Conservation (phyloP, 2,329 filamentous ascomycete species). For the Lomentospora prolificans region DNA sequence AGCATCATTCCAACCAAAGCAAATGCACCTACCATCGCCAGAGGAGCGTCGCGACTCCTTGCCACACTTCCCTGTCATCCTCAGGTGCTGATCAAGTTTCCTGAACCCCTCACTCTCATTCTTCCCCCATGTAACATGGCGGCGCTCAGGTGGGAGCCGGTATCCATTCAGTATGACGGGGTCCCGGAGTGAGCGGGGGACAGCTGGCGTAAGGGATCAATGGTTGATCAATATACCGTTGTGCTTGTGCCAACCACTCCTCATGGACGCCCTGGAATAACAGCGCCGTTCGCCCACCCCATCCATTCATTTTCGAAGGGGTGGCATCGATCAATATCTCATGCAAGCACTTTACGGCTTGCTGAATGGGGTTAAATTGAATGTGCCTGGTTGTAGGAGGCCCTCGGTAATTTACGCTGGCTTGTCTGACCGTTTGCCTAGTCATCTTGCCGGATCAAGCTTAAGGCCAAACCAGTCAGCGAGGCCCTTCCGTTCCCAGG, state of each 20-base stretch:
- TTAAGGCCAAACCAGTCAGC: too few relatives aligned
- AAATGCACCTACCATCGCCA: background rate
- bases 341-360: conserved; percentile 2
- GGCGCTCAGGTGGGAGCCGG: background rate
- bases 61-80: background rate
- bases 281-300: too few relatives aligned
- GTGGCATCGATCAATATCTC: background rate
- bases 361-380: conserved; percentile 2
- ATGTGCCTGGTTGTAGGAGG: background rate
- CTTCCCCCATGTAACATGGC: background rate
- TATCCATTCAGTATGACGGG: background rate
- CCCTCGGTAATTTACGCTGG: too few relatives aligned
- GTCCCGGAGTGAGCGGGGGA: too few relatives aligned
- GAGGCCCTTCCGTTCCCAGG: too few relatives aligned
- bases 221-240: too few relatives aligned
- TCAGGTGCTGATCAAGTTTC: background rate
- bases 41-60: background rate
- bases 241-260: too few relatives aligned
- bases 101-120: background rate
- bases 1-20: background rate
- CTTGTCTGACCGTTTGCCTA: too few relatives aligned
- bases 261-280: too few relatives aligned
- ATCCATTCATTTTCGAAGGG: background rate
- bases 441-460: too few relatives aligned
- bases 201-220: too few relatives aligned